Percentiles rank a stretch among this genome's conserved stretches.
phyloP scores from a whole-genome alignment of 208 protist genomes.

The Trypanosomatidae sp. region DNA sequence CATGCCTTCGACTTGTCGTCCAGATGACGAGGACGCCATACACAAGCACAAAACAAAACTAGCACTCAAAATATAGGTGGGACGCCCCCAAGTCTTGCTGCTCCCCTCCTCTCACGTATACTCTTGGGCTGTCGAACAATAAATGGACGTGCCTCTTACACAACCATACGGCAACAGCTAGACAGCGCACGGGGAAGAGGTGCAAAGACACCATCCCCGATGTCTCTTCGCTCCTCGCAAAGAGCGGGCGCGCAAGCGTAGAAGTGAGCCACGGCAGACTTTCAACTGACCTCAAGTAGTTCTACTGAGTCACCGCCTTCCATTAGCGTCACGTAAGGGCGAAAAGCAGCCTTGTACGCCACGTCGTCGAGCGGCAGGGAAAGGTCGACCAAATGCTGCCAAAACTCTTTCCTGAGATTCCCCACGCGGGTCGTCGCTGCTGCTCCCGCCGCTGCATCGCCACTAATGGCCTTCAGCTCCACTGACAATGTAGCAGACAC shows the following conservation, averaged over 20 bases:
- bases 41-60: neutral
- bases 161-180: neutral
- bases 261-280: neutral
- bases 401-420: conserved; percentile 6
- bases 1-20: neutral
- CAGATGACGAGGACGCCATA: neutral
- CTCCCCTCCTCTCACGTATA: neutral
- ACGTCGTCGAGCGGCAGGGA: conserved; percentile 19
- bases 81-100: neutral
- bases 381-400: conserved; percentile 31
- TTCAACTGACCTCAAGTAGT: conserved; percentile 11
- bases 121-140: neutral
- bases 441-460: neutral
- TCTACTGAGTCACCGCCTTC: conserved; percentile 45
- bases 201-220: neutral
- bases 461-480: conserved; percentile 1
- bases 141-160: neutral
- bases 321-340: conserved; percentile 65
- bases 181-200: neutral
- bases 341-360: conserved; percentile 32
- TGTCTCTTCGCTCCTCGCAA: neutral
- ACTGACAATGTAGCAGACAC: conserved; percentile 1
- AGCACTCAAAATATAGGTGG: neutral
- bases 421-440: neutral
- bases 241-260: neutral